These are phyloP conservation scores for Cryptococcus neoformans DNA, from an alignment of 1,284 basidiomycete genomes.

Conservation along the genomic window DNA sequence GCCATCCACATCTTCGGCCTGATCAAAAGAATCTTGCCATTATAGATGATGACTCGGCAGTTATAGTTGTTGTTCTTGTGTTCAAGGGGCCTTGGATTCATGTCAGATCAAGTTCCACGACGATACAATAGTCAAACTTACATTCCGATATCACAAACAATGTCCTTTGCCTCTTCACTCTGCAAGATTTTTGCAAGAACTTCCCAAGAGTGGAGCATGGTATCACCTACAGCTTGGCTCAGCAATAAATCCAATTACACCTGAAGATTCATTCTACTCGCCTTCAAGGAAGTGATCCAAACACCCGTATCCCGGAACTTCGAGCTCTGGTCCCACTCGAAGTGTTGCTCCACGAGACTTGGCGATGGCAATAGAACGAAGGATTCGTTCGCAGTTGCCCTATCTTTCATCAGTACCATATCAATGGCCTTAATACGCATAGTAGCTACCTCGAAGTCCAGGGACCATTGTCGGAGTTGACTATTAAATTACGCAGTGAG, in stretches of 20 bases:
- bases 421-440: background rate
- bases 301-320: constrained; percentile 95
- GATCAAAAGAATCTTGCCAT: constrained; percentile 84
- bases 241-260: constrained; percentile 55
- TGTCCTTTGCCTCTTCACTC: constrained; percentile 70
- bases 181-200: constrained; percentile 79
- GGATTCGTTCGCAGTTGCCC: constrained; percentile 89
- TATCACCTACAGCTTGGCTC: constrained; percentile 65
- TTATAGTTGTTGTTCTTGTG: constrained; percentile 99
- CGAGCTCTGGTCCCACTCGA: constrained; percentile 97
- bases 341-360: constrained; percentile 86
- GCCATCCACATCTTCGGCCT: constrained; percentile 99
- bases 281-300: constrained; percentile 71
- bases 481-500: constrained; percentile 3
- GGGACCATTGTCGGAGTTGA: constrained; percentile 32
- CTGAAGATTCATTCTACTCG: constrained; percentile 5
- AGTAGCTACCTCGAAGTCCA: constrained; percentile 27
- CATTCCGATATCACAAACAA: constrained; percentile 94
- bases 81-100: constrained; percentile 70
- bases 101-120: background rate
- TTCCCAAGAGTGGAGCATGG: constrained; percentile 94
- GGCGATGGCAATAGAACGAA: constrained; percentile 82
- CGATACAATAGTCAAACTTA: constrained; percentile 50
- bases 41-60: constrained; percentile 83
- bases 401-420: constrained; percentile 34